Base-by-base conservation (phyloP, 2,329 filamentous ascomycete species). In the Didymella arachidicola region DNA sequence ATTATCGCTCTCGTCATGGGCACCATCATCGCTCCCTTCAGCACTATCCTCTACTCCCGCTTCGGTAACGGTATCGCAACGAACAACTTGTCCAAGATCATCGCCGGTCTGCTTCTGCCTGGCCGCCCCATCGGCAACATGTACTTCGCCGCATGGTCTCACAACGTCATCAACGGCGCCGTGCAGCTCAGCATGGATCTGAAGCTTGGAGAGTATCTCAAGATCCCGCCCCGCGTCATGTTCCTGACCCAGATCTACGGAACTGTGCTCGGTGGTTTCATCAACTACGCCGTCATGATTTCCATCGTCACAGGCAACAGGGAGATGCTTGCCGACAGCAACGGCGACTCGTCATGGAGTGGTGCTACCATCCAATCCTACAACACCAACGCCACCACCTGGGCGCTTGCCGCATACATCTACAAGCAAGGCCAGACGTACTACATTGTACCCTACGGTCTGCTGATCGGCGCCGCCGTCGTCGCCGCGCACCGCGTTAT, bases 221-320 rank as follows among this genome's bases (percentile, higher is more conserved):
- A 64, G 27, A 62, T 64, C 8, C 62, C 62, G 26, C 60, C 60
- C 10, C 60, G 62, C 10, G 57, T 62, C 47, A 64, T 64, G 62
- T 64, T 64, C 38, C 10, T 64, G 44, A 60, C 60, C 2, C 62
- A 64, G 11, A 57, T 62, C 3, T 64, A 64, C 38, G 62, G 62
- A 18, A 64, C 60, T 10, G 43, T 64, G 3, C 57, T 64, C 29
- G 62, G 62, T 41, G 60, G 60, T 2, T 62, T 62, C 48, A 62
- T 64, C 44, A 64, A 64, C 45, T 64, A 64, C 36, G 62, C 60
- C 3, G 57, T 64, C 26, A 64, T 64, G 62, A 59, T 53, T 19
- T 64, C 60, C 2, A 64, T 64, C 19, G 60, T 64, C 11, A 39
- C 60, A 29, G 53, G 57, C 7, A 62, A 62, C 41, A 56, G 48